phyloP scores from a whole-genome alignment of 2,329 filamentous ascomycete species.

The Ramularia endophylla region DNA sequence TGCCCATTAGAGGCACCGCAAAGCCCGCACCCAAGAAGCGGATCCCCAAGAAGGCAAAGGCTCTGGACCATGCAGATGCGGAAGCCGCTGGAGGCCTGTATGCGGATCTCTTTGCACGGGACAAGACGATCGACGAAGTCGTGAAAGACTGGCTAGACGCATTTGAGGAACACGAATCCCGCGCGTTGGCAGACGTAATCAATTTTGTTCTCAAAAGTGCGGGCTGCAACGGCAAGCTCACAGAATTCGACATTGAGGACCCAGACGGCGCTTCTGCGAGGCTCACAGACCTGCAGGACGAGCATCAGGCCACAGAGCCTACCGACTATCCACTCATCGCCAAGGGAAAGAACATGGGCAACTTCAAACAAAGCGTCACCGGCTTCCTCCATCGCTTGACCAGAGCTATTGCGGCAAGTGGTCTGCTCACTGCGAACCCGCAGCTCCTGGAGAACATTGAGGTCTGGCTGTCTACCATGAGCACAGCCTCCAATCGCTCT shows the following conservation, averaged over 20 bases:
- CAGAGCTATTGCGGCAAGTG: constrained; percentile 72
- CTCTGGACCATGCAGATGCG: constrained; percentile 47
- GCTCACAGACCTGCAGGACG: constrained; percentile 77
- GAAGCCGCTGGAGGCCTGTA: constrained; percentile 53
- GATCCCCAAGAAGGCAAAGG: constrained; percentile 45
- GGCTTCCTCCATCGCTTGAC: constrained; percentile 76
- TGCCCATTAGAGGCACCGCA: constrained; percentile 50
- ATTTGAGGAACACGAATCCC: constrained; percentile 51
- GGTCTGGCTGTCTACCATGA: constrained; percentile 86
- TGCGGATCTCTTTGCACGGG: constrained; percentile 55
- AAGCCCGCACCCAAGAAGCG: constrained; percentile 35
- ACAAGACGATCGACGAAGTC: constrained; percentile 49
- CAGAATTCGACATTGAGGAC: constrained; percentile 78
- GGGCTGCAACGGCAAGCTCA: constrained; percentile 74
- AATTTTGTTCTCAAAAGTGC: constrained; percentile 62
- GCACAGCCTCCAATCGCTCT: constrained; percentile 76
- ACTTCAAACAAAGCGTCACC: constrained; percentile 71
- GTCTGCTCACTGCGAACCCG: constrained; percentile 68
- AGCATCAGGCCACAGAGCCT: constrained; percentile 67
- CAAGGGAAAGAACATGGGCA: constrained; percentile 62
- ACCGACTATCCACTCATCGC: constrained; percentile 90
- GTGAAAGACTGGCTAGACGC: constrained; percentile 52
- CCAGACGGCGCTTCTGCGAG: constrained; percentile 77
- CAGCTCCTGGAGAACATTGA: constrained; percentile 82
- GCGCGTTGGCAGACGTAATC: constrained; percentile 53